Conservation (phyloP, 2,329 filamentous ascomycete species). For the Fusarium vanettenii region DNA sequence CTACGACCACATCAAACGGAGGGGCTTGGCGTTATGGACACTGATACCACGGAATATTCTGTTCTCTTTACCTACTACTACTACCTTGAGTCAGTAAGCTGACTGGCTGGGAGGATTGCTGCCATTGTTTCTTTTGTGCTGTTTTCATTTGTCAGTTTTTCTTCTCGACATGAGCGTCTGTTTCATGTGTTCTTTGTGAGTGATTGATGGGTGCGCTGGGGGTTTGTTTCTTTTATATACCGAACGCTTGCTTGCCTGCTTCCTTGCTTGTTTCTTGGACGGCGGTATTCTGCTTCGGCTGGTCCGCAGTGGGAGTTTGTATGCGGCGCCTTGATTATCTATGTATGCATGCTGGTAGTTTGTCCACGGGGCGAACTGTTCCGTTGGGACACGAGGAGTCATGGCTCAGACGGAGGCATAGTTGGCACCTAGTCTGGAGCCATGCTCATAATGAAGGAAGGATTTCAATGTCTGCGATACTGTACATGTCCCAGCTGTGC, state of each 20-base stretch:
- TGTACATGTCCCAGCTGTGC: background rate
- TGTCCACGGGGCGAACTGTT: conserved; percentile 20
- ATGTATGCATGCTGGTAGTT: conserved; percentile 36
- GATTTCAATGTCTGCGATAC: conserved; percentile 24
- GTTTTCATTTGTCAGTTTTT: conserved; percentile 33
- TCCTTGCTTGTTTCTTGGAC: conserved; percentile 36
- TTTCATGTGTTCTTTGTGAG: conserved; percentile 33
- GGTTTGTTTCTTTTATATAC: conserved; percentile 42
- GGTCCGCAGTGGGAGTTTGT: conserved; percentile 46
- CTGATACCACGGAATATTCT: conserved; percentile 52
- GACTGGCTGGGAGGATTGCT: conserved; percentile 32
- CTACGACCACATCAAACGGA: conserved; percentile 48
- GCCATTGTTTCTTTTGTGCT: conserved; percentile 34
- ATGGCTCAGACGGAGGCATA: conserved; percentile 30
- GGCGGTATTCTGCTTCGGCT: conserved; percentile 48
- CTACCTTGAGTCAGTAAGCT: conserved; percentile 31
- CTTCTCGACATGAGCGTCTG: conserved; percentile 34
- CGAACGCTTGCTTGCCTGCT: conserved; percentile 31
- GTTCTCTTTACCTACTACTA: conserved; percentile 44
- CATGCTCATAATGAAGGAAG: conserved; percentile 36
- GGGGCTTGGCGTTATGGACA: conserved; percentile 51
- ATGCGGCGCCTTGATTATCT: conserved; percentile 37
- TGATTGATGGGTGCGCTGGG: conserved; percentile 31
- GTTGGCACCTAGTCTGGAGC: conserved; percentile 21
- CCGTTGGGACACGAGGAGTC: conserved; percentile 32